phyloP scores from a whole-genome alignment of 176 grass and related monocot species.

The Cocos nucifera region DNA sequence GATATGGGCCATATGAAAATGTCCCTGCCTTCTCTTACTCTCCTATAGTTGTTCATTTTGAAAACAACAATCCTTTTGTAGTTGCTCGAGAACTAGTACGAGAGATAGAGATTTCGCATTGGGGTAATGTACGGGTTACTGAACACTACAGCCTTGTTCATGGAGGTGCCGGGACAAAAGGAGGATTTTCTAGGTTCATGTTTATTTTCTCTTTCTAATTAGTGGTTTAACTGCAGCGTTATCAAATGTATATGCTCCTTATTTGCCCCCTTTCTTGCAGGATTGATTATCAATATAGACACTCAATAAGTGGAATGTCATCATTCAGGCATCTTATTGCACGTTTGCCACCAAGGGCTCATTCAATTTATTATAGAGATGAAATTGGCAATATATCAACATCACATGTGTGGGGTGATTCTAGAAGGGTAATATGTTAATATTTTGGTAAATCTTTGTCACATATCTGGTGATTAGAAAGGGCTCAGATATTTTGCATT shows the following conservation, averaged over 20 bases:
- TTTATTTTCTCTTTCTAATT: conserved; percentile 6
- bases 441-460: not conserved
- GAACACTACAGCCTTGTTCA: conserved; percentile 88
- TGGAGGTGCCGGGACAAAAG: conserved; percentile 82
- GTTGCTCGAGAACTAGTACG: conserved; percentile 79
- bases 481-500: no score
- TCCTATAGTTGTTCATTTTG: conserved; percentile 71
- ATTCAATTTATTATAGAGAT: conserved; percentile 99
- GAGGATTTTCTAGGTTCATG: conserved; percentile 84
- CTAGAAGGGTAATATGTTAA: conserved; percentile 56
- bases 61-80: conserved; percentile 94
- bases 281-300: conserved; percentile 86
- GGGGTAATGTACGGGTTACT: conserved; percentile 82
- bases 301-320: conserved; percentile 62
- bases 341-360: conserved; percentile 68
- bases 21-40: conserved; percentile 66
- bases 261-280: conserved; percentile 28
- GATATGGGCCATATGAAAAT: conserved; percentile 77
- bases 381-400: conserved; percentile 99
- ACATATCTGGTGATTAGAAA: no score
- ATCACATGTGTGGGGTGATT: conserved; percentile 90
- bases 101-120: conserved; percentile 96
- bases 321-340: conserved; percentile 85
- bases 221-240: not conserved
- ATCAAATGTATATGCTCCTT: not conserved